Evolutionary conservation across 768 basidiomycete genomes (phyloP).

Genomic region (Hysterangium stoloniferum): DNA sequence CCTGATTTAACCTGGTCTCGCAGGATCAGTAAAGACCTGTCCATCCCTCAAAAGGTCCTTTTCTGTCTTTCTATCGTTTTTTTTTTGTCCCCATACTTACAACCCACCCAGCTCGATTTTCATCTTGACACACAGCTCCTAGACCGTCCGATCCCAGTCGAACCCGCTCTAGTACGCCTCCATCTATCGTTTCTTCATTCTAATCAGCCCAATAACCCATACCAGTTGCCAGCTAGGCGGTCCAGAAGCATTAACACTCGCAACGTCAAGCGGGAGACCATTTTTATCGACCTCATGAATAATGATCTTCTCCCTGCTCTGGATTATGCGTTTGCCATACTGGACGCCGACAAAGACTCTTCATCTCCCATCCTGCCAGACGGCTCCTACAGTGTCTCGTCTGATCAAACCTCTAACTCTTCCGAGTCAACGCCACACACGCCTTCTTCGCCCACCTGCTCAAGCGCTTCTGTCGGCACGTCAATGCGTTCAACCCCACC

Average conservation of each 20-base stretch:
- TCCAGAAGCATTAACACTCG: background rate
- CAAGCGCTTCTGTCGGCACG: no score
- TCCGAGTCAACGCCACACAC: background rate
- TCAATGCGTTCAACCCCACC: background rate
- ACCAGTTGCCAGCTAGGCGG: background rate
- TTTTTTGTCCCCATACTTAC: background rate
- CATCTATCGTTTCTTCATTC: background rate
- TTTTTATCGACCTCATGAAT: constrained; percentile 7
- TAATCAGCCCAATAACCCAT: background rate
- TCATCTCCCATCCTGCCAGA: background rate
- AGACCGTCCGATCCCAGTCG: no score
- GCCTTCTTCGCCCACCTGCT: background rate
- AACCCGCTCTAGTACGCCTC: no score
- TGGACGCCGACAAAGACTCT: constrained; percentile 2
- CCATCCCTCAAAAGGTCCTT: background rate
- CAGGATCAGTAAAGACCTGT: background rate
- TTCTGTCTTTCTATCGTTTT: background rate
- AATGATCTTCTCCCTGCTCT: constrained; percentile 8
- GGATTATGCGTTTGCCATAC: constrained; percentile 7
- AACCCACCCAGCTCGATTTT: background rate
- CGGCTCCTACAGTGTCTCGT: background rate
- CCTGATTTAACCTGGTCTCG: background rate
- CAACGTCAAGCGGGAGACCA: constrained; percentile 1
- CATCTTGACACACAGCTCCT: no score
- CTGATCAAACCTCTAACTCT: background rate